Base-by-base conservation (phyloP, 441 rosid genomes). In the Biscutella laevigata region DNA sequence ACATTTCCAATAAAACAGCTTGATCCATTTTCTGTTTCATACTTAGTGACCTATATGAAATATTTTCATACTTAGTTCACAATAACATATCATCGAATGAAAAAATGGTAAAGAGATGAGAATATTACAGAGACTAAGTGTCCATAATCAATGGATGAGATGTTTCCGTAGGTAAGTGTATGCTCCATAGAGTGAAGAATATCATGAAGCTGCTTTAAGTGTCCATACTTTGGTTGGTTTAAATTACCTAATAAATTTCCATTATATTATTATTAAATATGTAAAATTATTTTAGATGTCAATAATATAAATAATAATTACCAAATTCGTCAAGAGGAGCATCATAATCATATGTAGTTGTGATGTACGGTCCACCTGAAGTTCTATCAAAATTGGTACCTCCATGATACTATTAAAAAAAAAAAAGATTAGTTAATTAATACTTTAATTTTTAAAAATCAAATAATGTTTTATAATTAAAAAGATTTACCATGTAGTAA, bases 311-410 rank as follows among this genome's bases (percentile, higher is more conserved):
- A 36, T 7, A 11, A 12, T 9, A 38, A 2, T 44, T 42, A 87
- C 94, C 95, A 55, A 38, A 83, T 69, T 88, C 95, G 7, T 85
- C 79, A 5, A 87, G 66, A 10, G 94, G 88, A 16, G 86, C 96
- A 71, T 84, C 76, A 5, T 87, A 84, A 40, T 84, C 90, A 38
- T 87, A 84, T 4, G 79, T 22, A 8, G 94, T 80, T 2, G 84
- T 80, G 37, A 87, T 75, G 34, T 76, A 81, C 1, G 83, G 87
- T 3, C 90, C 92, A 5, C 95, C 94, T 0, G 86, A 37, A 0
- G 77, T 77, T 51, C 75, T 74, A 10, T 78, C 88, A 65, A 81
- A 88, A 28, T 86, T 86, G 25, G 95, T 88, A 0, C 97, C 94
- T 12, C 97, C 95, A 9, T 86, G 95, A 5, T 86, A 86, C 96